A percentile compares a stretch with the other conserved stretches of the same genome.
Conservation (phyloP, 2,329 filamentous ascomycete genomes). For the Aspergillus hiratsukae region DNA sequence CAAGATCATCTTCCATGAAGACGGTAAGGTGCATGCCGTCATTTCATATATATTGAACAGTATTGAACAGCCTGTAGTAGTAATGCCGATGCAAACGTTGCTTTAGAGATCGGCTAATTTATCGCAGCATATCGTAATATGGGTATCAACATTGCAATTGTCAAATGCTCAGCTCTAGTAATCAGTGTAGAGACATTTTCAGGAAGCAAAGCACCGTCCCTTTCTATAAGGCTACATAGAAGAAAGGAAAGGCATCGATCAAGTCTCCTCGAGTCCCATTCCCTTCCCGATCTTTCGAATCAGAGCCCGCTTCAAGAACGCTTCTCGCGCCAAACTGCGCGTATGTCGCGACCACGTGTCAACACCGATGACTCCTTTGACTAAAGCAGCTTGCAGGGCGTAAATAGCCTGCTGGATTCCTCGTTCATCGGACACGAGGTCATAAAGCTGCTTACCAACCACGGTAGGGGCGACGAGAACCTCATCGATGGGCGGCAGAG, state of each 20-base stretch:
- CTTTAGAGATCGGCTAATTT: background rate
- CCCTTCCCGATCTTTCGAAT: conserved; percentile 44
- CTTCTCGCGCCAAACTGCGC: conserved; percentile 44
- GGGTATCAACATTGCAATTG: background rate
- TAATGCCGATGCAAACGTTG: background rate
- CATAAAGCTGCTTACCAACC: conserved; percentile 88
- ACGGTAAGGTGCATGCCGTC: background rate
- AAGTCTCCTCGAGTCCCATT: conserved; percentile 39
- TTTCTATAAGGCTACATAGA: background rate
- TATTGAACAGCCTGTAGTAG: too few species aligned
- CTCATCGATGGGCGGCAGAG: conserved; percentile 76
- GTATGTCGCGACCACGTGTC: conserved; percentile 47
- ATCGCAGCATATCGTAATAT: background rate
- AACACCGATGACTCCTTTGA: conserved; percentile 41
- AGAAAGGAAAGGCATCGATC: background rate
- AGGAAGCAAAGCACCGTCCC: background rate
- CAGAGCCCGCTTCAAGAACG: conserved; percentile 44
- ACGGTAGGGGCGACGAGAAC: conserved; percentile 90
- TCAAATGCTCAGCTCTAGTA: background rate
- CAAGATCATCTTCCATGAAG: background rate
- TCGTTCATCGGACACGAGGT: conserved; percentile 80
- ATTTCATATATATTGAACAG: background rate
- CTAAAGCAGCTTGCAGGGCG: conserved; percentile 45
- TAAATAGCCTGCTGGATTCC: conserved; percentile 84
- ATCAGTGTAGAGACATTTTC: background rate